Evolutionary conservation across 805 yeast genomes (phyloP), one percentile per base, ranked within the genome.

Genomic region (Schizosaccharomyces octosporus): DNA sequence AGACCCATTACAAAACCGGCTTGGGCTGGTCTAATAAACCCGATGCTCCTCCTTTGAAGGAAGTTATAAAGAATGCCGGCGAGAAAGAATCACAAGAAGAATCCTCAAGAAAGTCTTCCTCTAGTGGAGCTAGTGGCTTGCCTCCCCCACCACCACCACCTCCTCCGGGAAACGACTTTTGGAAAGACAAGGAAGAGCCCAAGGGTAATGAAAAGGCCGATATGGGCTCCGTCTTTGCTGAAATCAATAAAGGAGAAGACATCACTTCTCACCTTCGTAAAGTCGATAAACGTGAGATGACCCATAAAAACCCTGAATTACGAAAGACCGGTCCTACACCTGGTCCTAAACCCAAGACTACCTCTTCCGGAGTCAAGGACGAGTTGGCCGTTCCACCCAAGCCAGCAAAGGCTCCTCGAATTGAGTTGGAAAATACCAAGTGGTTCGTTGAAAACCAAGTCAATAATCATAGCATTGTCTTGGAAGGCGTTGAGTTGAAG

Each of bases 61-160:
- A 59, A 3, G 74, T 81, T 4, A 76, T 87, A 48, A 74, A 71
- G 2, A 81, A 79, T 17, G 80, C 76, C n/a, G 67, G 79, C 64
- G 67, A 68, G 21, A 71, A 65, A 58, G 45, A 63, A 21, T 39
- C 63, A 27, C 58, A 61, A 4, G 63, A 70, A 0, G 48, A 66
- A 15, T 59, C 71, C 6, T 67, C 74, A n/a, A 64, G 73, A 15
- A 66, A 75, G 2, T 68, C 80, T 2, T 68, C 76, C 13, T 63
- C 73, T 31, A 68, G 76, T 13, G 63, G 74, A 36, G 15, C 41
- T 11, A 7, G 41, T 1, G 66, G 71, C 36, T 21, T 41, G 2
- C 76, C 80, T 2, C 86, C 89, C 5, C 94, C 95, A 19, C 97
- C 97, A 1, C 95, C 95, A 2, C 95, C 95, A 3, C 90, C 93